Evolutionary conservation across 768 basidiomycete genomes (phyloP).

Genomic region (Ramaria rubella): DNA sequence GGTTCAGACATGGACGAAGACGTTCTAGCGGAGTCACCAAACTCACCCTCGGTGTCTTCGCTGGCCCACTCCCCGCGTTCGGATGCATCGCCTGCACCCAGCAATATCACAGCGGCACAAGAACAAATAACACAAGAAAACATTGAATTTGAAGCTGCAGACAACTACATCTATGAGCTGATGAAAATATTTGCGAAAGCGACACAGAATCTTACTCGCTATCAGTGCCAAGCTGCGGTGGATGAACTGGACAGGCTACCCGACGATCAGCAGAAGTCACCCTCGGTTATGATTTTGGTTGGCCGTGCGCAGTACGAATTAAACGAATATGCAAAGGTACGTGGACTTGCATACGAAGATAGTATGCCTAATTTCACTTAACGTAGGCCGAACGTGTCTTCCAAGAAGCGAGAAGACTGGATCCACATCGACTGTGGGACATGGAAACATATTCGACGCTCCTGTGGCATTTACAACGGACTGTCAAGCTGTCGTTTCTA

Average conservation of each 20-base stretch:
- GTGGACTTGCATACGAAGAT: slow-evolving; percentile 33
- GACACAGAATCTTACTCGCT: slow-evolving; percentile 63
- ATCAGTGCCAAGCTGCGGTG: slow-evolving; percentile 69
- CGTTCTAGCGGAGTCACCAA: slow-evolving; percentile 24
- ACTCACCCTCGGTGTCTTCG: slow-evolving; percentile 55
- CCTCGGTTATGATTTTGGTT: slow-evolving; percentile 74
- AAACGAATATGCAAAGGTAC: slow-evolving; percentile 84
- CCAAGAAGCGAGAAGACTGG: slow-evolving; percentile 67
- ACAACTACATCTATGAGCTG: slow-evolving; percentile 76
- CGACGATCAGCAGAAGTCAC: slow-evolving; percentile 60
- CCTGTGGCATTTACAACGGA: slow-evolving; percentile 87
- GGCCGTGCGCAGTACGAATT: slow-evolving; percentile 88
- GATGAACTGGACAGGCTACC: slow-evolving; percentile 74
- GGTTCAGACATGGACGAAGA: slow-evolving; percentile 75
- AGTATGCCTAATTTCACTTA: not conserved
- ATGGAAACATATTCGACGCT: slow-evolving; percentile 97
- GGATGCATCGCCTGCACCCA: slow-evolving; percentile 58
- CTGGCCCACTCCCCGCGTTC: slow-evolving; percentile 55
- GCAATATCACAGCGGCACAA: slow-evolving; percentile 55
- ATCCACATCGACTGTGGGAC: slow-evolving; percentile 86
- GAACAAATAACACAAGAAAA: slow-evolving; percentile 68
- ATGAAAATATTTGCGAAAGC: slow-evolving; percentile 79
- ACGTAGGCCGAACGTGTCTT: slow-evolving; percentile 85
- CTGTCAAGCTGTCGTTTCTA: slow-evolving; percentile 81
- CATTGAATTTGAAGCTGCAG: slow-evolving; percentile 67